Base-by-base conservation (phyloP, 1,139 yeast species). In the Geotrichum macrosporum region DNA sequence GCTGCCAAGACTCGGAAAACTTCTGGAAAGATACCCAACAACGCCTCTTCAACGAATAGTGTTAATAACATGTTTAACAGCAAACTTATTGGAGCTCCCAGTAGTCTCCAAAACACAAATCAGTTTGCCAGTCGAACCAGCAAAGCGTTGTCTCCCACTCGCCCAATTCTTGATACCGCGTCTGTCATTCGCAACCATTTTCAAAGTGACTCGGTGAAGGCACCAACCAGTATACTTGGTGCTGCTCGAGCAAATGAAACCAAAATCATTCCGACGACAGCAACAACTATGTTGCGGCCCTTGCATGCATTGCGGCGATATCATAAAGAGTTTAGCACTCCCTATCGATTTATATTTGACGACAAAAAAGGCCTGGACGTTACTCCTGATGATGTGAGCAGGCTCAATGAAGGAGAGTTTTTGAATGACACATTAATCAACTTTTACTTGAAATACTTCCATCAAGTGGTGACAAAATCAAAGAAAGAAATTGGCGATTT, bases 361-460 rank as follows among this genome's bases (percentile, higher is more conserved):
- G 68, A 64, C 37, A 52, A 54, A 20, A 65, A 63, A 47, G 47
- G 59, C 5, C 50, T 62, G 31, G 60, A 58, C 16, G 54, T 68
- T 31, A 56, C 59, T 2, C 54, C 57, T 6, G 59, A 56, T 20
- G 72, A 68, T 47, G 60, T 61, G 36, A 55, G 56, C 8, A 59
- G 73, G 15, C 59, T 71, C 19, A 56, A 60, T 21, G 67, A 63
- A 3, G 64, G 63, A 13, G 70, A 68, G 45, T 69, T 65, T 50
- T 57, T 71, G 44, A 71, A 71, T 54, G 75, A 71, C 48, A 66
- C 66, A n/a, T 55, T 71, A 43, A 62, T 71, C 42, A 67, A 65
- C 47, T 70, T 71, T 47, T 69, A 64, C 46, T 53, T 71, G 13
- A 65, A 63, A 51, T 55, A 56, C 31, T 46, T 50, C 20, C 50